Conservation (phyloP, 805 yeast species). For the Saturnispora dispora region DNA sequence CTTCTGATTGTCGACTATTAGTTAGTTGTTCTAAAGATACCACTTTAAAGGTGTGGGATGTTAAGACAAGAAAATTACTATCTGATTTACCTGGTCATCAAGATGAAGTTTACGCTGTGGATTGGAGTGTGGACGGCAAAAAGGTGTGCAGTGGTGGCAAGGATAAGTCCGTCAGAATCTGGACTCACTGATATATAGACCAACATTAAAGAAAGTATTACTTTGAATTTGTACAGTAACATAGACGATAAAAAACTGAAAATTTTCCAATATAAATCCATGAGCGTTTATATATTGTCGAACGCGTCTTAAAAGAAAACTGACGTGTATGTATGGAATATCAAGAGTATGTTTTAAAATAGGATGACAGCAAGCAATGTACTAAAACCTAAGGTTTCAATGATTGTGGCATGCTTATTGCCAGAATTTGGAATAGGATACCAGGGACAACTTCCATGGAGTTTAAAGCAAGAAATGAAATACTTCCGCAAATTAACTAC, state of each 20-base stretch:
- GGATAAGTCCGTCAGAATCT: conserved; percentile 85
- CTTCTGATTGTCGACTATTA: conserved; percentile 81
- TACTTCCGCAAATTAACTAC: conserved; percentile 74
- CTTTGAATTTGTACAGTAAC: background rate
- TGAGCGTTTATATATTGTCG: background rate
- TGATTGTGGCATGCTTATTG: conserved; percentile 78
- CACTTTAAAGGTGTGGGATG: conserved; percentile 93
- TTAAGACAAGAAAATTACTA: conserved; percentile 70
- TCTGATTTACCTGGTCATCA: conserved; percentile 93
- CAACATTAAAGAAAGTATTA: background rate
- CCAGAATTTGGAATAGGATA: conserved; percentile 81
- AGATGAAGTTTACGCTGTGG: conserved; percentile 95
- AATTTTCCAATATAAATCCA: background rate
- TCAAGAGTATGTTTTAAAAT: no score
- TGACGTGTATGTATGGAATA: background rate
- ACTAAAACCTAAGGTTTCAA: conserved; percentile 34
- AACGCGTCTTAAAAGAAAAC: background rate
- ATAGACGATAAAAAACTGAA: background rate
- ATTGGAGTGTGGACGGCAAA: conserved; percentile 94
- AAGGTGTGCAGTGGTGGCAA: conserved; percentile 97
- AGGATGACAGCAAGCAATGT: conserved; percentile 6
- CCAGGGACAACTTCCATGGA: conserved; percentile 83
- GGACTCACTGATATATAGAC: conserved; percentile 55
- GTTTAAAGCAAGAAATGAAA: conserved; percentile 71
- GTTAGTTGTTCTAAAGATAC: conserved; percentile 96